Percentiles rank a stretch among this genome's conserved stretches.
Evolutionary conservation across 192 early-diverging fungal species (phyloP).

Genomic region (Martensiomyces pterosporus): DNA sequence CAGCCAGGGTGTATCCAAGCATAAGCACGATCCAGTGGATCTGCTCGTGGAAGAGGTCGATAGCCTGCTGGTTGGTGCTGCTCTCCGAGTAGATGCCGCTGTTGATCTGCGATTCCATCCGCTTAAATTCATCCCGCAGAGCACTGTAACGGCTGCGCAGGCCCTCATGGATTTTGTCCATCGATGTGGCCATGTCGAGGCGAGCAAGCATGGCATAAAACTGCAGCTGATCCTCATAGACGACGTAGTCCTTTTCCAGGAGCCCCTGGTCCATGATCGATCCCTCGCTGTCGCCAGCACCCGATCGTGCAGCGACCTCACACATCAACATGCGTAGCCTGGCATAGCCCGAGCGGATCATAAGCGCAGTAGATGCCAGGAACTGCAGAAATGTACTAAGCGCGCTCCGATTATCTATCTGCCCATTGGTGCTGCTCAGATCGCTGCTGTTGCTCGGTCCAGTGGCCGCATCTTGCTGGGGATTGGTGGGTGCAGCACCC

Average conservation of each 20-base stretch:
- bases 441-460: slow-evolving; percentile 28
- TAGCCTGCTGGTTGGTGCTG: slow-evolving; percentile 17
- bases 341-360: slow-evolving; percentile 44
- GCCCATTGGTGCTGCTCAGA: slow-evolving; percentile 30
- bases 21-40: slow-evolving; percentile 45
- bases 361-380: slow-evolving; percentile 26
- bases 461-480: neutral
- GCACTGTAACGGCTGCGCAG: slow-evolving; percentile 32
- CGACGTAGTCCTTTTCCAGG: slow-evolving; percentile 44
- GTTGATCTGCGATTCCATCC: slow-evolving; percentile 9
- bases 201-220: slow-evolving; percentile 42
- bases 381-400: slow-evolving; percentile 37
- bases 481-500: slow-evolving; percentile 11
- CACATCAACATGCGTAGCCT: slow-evolving; percentile 50
- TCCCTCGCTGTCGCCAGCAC: slow-evolving; percentile 11
- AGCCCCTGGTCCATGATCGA: slow-evolving; percentile 32
- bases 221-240: slow-evolving; percentile 50
- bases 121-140: slow-evolving; percentile 26
- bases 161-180: slow-evolving; percentile 31
- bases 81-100: neutral
- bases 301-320: slow-evolving; percentile 24
- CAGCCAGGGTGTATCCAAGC: slow-evolving; percentile 36
- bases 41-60: slow-evolving; percentile 46
- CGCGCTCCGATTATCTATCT: slow-evolving; percentile 25
- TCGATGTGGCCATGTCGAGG: slow-evolving; percentile 30